Percentiles rank a stretch among this genome's conserved stretches.
These are phyloP conservation scores for Umbellularia californica DNA, from an alignment of 164 flowering plant genomes.

Conservation along the genomic window DNA sequence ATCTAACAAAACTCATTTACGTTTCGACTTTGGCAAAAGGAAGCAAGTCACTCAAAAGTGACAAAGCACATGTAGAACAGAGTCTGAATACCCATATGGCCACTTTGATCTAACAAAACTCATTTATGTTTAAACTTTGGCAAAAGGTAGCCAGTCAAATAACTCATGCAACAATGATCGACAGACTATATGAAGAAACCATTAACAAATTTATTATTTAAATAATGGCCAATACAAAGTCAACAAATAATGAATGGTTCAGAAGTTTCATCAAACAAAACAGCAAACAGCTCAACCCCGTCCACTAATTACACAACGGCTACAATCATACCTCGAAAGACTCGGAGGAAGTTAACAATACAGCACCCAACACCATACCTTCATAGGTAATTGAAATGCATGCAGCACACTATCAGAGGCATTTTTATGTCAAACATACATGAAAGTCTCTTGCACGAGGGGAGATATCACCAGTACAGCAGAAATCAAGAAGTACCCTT, in stretches of 20 bases:
- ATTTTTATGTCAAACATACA: neutral
- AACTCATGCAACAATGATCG: neutral
- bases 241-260: neutral
- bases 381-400: neutral
- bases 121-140: neutral
- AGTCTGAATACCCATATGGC: neutral
- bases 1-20: no score
- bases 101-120: neutral
- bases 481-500: slow-evolving; percentile 27
- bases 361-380: neutral
- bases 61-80: neutral
- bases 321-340: neutral
- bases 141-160: neutral
- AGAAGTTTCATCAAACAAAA: slow-evolving; percentile 1
- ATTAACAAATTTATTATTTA: neutral
- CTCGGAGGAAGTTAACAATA: neutral
- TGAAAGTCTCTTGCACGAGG: neutral
- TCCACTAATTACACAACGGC: neutral
- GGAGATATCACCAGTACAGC: neutral
- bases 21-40: no score
- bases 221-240: neutral
- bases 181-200: neutral
- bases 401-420: neutral
- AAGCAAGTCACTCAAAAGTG: neutral
- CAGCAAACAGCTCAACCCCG: neutral